These are phyloP conservation scores for Fusarium staphyleae DNA, from an alignment of 2,329 filamentous ascomycete genomes.

Conservation along the genomic window DNA sequence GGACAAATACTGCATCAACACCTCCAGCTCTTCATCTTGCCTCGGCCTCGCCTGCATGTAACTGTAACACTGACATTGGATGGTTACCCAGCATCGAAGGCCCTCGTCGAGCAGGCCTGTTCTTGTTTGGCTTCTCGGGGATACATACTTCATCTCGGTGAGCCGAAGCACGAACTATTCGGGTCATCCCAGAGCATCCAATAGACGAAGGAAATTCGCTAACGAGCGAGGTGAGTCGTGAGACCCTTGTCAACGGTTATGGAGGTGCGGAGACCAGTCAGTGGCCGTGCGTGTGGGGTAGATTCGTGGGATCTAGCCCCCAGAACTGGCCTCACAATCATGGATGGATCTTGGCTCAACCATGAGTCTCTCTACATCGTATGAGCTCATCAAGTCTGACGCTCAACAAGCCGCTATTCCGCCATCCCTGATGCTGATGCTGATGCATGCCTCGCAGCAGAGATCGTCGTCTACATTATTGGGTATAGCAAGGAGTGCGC, in stretches of 20 bases:
- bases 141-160: background rate
- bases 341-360: conserved; percentile 18
- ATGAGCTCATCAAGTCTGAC: conserved; percentile 25
- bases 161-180: no score
- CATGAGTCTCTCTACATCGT: conserved; percentile 27
- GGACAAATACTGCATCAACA: conserved; percentile 3
- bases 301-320: conserved; percentile 28
- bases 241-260: conserved; percentile 23
- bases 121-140: conserved; percentile 7
- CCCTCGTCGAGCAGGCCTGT: conserved; percentile 7
- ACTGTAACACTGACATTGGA: conserved; percentile 18
- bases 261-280: conserved; percentile 41
- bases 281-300: conserved; percentile 40
- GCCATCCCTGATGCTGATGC: conserved; percentile 13
- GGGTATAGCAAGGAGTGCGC: background rate
- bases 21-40: conserved; percentile 3
- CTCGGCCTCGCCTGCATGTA: conserved; percentile 13
- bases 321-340: conserved; percentile 11
- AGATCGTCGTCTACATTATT: background rate
- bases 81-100: background rate
- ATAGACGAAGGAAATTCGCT: conserved; percentile 10
- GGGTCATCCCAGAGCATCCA: background rate
- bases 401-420: conserved; percentile 5
- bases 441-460: no score
- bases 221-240: conserved; percentile 9